Evolutionary conservation across 1,284 basidiomycete species (phyloP).

Genomic region (Inonotus hispidus): DNA sequence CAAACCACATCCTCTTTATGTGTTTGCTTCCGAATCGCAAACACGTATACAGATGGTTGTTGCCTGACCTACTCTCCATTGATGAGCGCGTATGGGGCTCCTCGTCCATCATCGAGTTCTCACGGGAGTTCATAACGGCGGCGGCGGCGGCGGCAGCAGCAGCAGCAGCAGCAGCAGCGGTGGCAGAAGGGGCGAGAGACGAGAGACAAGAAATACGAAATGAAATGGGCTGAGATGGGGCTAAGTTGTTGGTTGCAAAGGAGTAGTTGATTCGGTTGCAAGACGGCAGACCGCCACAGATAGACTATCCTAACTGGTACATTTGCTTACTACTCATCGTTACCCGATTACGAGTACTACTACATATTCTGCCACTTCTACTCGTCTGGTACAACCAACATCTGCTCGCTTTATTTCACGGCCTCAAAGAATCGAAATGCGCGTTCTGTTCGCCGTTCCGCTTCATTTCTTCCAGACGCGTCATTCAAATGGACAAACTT

Average conservation of each 20-base stretch:
- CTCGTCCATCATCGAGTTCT: not conserved
- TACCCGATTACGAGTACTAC: not conserved
- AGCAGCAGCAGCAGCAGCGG: no score
- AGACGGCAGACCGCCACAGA: not conserved
- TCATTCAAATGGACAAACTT: not conserved
- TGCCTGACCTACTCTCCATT: slow-evolving; percentile 17
- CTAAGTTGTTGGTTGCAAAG: not conserved
- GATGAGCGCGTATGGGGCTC: slow-evolving; percentile 15
- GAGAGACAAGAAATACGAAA: not conserved
- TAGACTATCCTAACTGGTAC: not conserved
- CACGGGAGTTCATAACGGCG: slow-evolving; percentile 4
- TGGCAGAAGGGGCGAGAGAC: not conserved
- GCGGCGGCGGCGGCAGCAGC: no score
- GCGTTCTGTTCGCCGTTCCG: no score
- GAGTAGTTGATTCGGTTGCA: not conserved
- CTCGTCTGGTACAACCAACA: not conserved
- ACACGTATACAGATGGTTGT: not conserved
- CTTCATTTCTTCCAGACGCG: no score
- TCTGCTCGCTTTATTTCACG: no score
- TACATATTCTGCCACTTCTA: no score
- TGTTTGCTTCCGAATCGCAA: not conserved
- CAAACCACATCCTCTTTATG: not conserved
- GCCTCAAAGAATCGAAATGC: no score
- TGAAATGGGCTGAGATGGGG: not conserved
- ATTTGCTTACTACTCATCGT: not conserved